Evolutionary conservation across 2,329 filamentous ascomycete species (phyloP).

Genomic region (Cladosporium velox): DNA sequence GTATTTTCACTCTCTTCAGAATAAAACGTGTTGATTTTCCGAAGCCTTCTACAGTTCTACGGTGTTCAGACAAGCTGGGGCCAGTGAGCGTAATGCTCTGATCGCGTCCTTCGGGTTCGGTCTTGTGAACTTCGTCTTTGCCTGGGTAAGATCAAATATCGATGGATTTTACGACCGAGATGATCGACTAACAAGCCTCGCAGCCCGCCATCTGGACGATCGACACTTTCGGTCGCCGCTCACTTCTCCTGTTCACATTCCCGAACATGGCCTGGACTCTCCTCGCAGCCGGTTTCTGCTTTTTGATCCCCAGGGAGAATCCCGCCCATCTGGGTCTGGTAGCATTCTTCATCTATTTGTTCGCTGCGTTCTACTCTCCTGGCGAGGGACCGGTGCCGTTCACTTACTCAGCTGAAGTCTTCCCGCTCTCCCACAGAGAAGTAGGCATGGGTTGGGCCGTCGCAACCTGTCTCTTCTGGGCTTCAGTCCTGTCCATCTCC

Average conservation of each 20-base stretch:
- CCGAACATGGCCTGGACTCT: constrained; percentile 43
- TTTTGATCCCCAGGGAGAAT: constrained; percentile 36
- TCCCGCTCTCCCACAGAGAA: constrained; percentile 37
- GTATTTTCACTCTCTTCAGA: neutral
- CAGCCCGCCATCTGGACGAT: constrained; percentile 39
- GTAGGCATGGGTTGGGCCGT: constrained; percentile 34
- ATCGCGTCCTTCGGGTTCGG: constrained; percentile 48
- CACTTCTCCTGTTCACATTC: constrained; percentile 45
- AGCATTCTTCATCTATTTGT: constrained; percentile 36
- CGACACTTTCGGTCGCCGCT: constrained; percentile 39
- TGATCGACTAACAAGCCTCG: neutral
- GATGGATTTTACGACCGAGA: too few relatives aligned
- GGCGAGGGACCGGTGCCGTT: constrained; percentile 36
- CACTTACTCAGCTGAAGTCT: constrained; percentile 39
- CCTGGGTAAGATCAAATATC: constrained; percentile 28
- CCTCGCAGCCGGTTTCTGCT: constrained; percentile 51
- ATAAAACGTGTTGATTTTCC: too few relatives aligned
- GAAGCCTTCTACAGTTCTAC: constrained; percentile 40
- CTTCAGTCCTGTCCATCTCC: constrained; percentile 52
- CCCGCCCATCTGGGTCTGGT: constrained; percentile 32
- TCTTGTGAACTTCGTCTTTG: constrained; percentile 50
- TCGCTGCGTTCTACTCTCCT: constrained; percentile 28
- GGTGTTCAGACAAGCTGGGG: constrained; percentile 41
- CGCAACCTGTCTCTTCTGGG: constrained; percentile 50
- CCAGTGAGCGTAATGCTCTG: constrained; percentile 39